Percentiles rank a stretch among this genome's conserved stretches.
phyloP scores from a whole-genome alignment of 805 yeast genomes.

The Diddensiella caesifluorescens region DNA sequence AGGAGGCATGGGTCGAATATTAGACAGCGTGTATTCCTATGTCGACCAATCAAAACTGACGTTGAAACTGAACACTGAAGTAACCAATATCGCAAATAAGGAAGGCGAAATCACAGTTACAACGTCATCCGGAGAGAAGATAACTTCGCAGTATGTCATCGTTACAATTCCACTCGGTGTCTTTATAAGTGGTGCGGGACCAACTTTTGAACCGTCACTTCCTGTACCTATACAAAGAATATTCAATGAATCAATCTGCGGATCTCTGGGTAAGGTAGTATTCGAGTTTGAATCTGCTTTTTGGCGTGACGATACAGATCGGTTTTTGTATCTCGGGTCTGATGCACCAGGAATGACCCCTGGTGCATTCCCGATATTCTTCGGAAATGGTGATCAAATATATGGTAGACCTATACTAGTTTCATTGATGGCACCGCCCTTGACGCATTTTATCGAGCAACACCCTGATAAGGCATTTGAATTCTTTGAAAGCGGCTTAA shows the following conservation, averaged over 20 bases:
- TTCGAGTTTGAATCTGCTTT: constrained; percentile 59
- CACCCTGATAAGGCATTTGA: constrained; percentile 52
- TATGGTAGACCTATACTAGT: constrained; percentile 49
- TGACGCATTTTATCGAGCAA: constrained; percentile 54
- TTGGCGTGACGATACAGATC: constrained; percentile 51
- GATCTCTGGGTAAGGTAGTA: constrained; percentile 67
- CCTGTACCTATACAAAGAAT: constrained; percentile 40
- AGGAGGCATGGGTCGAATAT: constrained; percentile 52
- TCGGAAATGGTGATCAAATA: constrained; percentile 55
- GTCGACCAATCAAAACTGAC: constrained; percentile 35
- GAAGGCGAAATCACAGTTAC: constrained; percentile 12
- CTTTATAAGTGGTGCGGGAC: constrained; percentile 42
- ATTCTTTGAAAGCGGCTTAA: constrained; percentile 48
- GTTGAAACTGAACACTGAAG: constrained; percentile 41
- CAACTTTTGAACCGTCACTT: constrained; percentile 51
- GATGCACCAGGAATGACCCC: constrained; percentile 13
- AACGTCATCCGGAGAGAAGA: constrained; percentile 25
- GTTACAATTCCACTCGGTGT: constrained; percentile 78
- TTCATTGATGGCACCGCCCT: constrained; percentile 65
- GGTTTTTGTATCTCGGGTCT: constrained; percentile 43
- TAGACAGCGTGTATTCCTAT: constrained; percentile 39
- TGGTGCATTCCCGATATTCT: constrained; percentile 32
- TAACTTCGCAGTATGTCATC: constrained; percentile 50
- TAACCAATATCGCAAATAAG: constrained; percentile 35
- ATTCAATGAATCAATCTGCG: constrained; percentile 49